phyloP scores from a whole-genome alignment of 257 asterid genomes.

The Ballota nigra region DNA sequence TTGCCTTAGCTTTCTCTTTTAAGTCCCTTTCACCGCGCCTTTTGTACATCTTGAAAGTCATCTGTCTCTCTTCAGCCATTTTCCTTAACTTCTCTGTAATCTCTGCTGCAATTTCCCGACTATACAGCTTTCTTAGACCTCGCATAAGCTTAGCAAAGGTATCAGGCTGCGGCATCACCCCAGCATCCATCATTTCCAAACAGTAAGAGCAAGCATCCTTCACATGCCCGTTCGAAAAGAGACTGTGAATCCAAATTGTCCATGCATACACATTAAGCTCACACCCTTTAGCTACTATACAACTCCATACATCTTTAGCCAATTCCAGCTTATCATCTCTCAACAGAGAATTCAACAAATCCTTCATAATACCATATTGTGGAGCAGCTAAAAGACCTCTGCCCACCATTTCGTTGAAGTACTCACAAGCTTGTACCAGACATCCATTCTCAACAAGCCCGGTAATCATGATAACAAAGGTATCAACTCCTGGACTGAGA shows the following conservation, averaged over 20 bases:
- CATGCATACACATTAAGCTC: conserved; percentile 80
- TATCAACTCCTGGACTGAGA: conserved; percentile 71
- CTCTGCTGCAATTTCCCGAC: conserved; percentile 80
- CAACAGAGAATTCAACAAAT: conserved; percentile 65
- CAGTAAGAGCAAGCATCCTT: conserved; percentile 85
- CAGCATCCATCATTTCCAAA: conserved; percentile 88
- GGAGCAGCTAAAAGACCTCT: conserved; percentile 82
- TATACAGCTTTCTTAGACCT: conserved; percentile 76
- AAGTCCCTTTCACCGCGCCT: conserved; percentile 82
- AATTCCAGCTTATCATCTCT: conserved; percentile 69
- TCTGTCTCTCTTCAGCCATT: conserved; percentile 84
- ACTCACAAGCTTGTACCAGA: conserved; percentile 77
- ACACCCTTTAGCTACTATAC: conserved; percentile 67
- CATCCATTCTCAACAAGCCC: conserved; percentile 64
- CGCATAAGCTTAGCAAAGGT: conserved; percentile 86
- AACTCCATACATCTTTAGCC: conserved; percentile 78
- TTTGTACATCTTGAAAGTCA: conserved; percentile 92
- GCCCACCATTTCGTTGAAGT: conserved; percentile 77
- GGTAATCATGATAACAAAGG: conserved; percentile 58
- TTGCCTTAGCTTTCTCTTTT: conserved; percentile 67
- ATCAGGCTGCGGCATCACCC: conserved; percentile 96
- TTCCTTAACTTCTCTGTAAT: conserved; percentile 79
- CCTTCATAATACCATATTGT: conserved; percentile 78
- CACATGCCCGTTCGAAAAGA: conserved; percentile 76
- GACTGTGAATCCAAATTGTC: conserved; percentile 94